Base-by-base conservation (phyloP, 2,329 filamentous ascomycete species). In the Ceratocystis eucalypticola region DNA sequence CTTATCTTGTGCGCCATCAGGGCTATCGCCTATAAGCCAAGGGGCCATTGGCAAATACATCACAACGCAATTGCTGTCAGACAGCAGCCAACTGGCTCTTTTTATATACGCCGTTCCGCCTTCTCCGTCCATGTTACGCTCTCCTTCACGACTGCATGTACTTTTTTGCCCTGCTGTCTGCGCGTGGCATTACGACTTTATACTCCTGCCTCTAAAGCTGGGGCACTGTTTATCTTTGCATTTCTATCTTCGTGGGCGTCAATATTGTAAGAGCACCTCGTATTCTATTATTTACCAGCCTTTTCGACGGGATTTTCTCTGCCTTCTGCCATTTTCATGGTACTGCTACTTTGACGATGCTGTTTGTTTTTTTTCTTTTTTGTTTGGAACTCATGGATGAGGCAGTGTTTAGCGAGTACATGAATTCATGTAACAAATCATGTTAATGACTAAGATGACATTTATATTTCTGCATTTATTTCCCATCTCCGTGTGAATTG, bases 121-220 rank as follows among this genome's bases (percentile, higher is more conserved):
- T 65, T 62, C 57, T 62, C 37, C 45, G 5, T 64, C 61, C 45
- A 37, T 44, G 28, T 28, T 64, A 41, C 25, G n/a, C 61, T 61
- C n/a, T 45, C 44, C 28, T 50, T 62, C 37, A 57, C 30, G 53
- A 57, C 30, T 57, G 44, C 61, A 63, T 63, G 37, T 50, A 17
- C 4, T n/a, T 50, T 48, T 57, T 28, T 5, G 30, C 25, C 53
- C n/a, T 33, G 25, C 10, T 30, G 4, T 15, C 5, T 15, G 17
- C 10, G 12, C 7, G 25, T 15, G 22, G 15, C 15, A 33, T 15
- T 15, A 57, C 15, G 25, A 7, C 53, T n/a, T 57, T 10, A 33
- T 20, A 50, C 53, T 22, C 30, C 30, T 30, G 12, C 53, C 5
- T 33, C 30, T 28, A 17, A 57, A 22, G 20, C 46, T 25, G 8